These are phyloP conservation scores for Vitis hybrid DNA, from an alignment of 177 flowering plant genomes.

Conservation along the genomic window DNA sequence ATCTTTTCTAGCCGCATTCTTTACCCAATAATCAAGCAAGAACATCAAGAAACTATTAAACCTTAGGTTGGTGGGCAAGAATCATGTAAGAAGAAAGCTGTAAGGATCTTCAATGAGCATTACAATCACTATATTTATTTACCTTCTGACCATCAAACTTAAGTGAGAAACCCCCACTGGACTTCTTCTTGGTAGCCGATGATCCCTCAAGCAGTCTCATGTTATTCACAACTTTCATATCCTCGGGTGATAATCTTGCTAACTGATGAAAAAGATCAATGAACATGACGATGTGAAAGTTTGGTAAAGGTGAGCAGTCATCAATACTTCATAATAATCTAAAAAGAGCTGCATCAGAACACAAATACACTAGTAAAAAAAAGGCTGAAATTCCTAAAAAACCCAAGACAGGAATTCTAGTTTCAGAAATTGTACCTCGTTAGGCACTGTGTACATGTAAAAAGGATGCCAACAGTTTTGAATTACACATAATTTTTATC, in stretches of 20 bases:
- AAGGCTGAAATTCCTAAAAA: background rate
- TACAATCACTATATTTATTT: constrained; percentile 6
- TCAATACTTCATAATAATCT: too few relatives aligned
- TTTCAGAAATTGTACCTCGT: too few relatives aligned
- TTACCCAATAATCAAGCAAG: constrained; percentile 44
- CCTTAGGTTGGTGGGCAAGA: background rate
- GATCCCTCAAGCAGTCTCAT: too few relatives aligned
- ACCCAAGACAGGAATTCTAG: background rate
- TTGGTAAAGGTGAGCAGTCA: too few relatives aligned
- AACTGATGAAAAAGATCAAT: constrained; percentile 37
- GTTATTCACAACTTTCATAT: too few relatives aligned
- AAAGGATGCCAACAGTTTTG: too few relatives aligned
- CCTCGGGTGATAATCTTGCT: constrained; percentile 27
- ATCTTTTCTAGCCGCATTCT: constrained; percentile 66
- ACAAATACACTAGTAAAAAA: background rate
- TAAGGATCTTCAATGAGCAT: background rate
- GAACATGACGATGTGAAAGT: too few relatives aligned
- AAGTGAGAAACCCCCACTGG: too few relatives aligned
- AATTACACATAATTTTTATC: too few relatives aligned
- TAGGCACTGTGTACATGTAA: too few relatives aligned
- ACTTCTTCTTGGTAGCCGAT: too few relatives aligned
- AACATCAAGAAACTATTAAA: background rate
- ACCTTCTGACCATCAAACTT: constrained; percentile 90
- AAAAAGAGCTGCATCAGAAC: background rate
- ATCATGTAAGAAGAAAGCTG: background rate